These are phyloP conservation scores for Pontederia paniculata DNA, from an alignment of 176 grass and related monocot genomes.

Conservation along the genomic window DNA sequence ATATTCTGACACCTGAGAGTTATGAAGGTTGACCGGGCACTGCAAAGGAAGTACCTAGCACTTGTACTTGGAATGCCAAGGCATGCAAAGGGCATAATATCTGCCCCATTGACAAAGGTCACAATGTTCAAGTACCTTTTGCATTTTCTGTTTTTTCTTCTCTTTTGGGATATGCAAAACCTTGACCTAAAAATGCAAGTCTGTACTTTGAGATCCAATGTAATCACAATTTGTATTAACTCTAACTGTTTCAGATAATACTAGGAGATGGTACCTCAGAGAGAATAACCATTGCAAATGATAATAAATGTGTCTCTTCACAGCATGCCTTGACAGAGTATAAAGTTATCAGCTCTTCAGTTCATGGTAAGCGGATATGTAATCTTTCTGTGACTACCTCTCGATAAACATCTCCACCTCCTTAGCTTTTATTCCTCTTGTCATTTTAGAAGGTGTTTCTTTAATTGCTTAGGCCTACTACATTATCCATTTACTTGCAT, in stretches of 20 bases:
- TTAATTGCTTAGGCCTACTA: no score
- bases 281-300: conserved; percentile 46
- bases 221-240: neutral
- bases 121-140: conserved; percentile 8
- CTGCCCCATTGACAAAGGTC: conserved; percentile 77
- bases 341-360: conserved; percentile 60
- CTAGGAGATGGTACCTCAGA: conserved; percentile 80
- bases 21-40: conserved; percentile 44
- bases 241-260: conserved; percentile 39
- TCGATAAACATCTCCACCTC: neutral
- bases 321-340: conserved; percentile 92
- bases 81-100: conserved; percentile 57
- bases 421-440: no score
- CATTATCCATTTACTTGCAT: no score
- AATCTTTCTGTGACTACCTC: neutral
- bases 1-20: conserved; percentile 17
- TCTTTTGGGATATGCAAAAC: neutral
- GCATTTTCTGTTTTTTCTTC: neutral
- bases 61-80: conserved; percentile 76
- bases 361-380: conserved; percentile 28
- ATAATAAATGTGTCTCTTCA: conserved; percentile 33
- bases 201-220: neutral
- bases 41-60: conserved; percentile 92
- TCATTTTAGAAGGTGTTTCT: no score
- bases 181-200: neutral